phyloP scores from a whole-genome alignment of 1,139 yeast species.

The Pichia sp. region DNA sequence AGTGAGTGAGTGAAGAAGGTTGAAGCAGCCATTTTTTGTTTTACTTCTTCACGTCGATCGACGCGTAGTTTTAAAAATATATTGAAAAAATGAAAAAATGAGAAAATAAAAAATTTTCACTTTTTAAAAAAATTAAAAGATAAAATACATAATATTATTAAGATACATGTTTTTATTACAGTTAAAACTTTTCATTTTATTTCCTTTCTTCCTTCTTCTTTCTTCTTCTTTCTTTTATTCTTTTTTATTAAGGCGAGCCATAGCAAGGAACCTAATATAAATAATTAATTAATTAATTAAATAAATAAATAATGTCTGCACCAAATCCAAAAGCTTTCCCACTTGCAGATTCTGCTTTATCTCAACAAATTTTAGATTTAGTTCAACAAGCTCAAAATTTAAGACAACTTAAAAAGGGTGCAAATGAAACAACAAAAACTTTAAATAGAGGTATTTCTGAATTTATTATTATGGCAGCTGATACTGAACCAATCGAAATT shows the following conservation, averaged over 20 bases:
- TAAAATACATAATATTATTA: too few relatives aligned
- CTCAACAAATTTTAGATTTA: constrained; percentile 96
- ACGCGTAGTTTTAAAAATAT: too few relatives aligned
- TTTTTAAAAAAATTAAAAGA: too few relatives aligned
- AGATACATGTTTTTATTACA: too few relatives aligned
- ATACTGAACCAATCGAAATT: constrained; percentile 98
- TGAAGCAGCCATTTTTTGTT: neutral
- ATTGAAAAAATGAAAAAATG: too few relatives aligned
- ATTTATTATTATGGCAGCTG: constrained; percentile 99
- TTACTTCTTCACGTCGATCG: neutral
- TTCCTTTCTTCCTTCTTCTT: neutral
- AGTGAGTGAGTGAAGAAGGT: too few relatives aligned
- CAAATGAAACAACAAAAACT: constrained; percentile 99
- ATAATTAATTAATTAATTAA: constrained; percentile 5
- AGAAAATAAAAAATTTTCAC: too few relatives aligned
- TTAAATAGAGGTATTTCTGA: constrained; percentile 99
- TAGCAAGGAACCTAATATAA: constrained; percentile 59
- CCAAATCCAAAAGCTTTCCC: constrained; percentile 98
- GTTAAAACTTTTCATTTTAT: neutral
- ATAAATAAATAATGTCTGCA: constrained; percentile 45
- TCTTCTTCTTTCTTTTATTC: neutral
- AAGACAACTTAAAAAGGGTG: constrained; percentile 99
- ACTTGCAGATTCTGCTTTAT: constrained; percentile 89
- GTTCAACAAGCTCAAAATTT: constrained; percentile 97
- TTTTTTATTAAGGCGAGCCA: constrained; percentile 32